phyloP scores from a whole-genome alignment of 441 rosid species.

The Raphanus hybrid region DNA sequence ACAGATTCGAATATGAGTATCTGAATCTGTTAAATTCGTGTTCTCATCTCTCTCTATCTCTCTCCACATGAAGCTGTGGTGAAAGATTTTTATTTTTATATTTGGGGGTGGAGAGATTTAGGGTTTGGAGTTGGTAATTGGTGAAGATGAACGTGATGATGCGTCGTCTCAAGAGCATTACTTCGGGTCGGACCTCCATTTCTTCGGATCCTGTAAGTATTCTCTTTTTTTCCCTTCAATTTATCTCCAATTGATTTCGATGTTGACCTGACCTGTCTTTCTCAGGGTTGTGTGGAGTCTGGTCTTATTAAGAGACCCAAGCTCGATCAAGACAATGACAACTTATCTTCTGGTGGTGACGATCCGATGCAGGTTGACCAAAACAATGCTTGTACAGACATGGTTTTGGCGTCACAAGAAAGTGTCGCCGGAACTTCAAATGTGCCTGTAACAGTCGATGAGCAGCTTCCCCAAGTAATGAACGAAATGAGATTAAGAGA shows the following conservation, averaged over 20 bases:
- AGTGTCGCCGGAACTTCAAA: conserved; percentile 61
- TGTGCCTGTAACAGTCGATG: conserved; percentile 44
- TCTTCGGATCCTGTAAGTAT: conserved; percentile 83
- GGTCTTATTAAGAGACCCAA: conserved; percentile 67
- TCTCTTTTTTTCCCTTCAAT: not conserved
- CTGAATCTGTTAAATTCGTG: conserved; percentile 24
- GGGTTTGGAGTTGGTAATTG: conserved; percentile 33
- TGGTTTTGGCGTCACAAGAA: conserved; percentile 51
- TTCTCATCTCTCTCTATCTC: not conserved
- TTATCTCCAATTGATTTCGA: not conserved
- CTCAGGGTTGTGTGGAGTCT: conserved; percentile 71
- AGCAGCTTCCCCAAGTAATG: conserved; percentile 73
- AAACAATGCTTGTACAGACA: conserved; percentile 53
- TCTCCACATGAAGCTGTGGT: conserved; percentile 1
- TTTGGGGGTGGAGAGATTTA: conserved; percentile 9
- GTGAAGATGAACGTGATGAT: conserved; percentile 47
- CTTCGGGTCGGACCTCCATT: conserved; percentile 69
- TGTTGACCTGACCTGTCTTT: conserved; percentile 21
- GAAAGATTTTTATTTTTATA: not conserved
- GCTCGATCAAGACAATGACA: conserved; percentile 67
- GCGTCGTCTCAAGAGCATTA: conserved; percentile 65
- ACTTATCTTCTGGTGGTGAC: conserved; percentile 16
- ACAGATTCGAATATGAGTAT: conserved; percentile 29
- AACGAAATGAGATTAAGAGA: conserved; percentile 70
- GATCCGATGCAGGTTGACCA: conserved; percentile 56